Evolutionary conservation across 1,284 basidiomycete species (phyloP), one percentile per base, ranked within the genome.

Genomic region (Hortiboletus rubellus): DNA sequence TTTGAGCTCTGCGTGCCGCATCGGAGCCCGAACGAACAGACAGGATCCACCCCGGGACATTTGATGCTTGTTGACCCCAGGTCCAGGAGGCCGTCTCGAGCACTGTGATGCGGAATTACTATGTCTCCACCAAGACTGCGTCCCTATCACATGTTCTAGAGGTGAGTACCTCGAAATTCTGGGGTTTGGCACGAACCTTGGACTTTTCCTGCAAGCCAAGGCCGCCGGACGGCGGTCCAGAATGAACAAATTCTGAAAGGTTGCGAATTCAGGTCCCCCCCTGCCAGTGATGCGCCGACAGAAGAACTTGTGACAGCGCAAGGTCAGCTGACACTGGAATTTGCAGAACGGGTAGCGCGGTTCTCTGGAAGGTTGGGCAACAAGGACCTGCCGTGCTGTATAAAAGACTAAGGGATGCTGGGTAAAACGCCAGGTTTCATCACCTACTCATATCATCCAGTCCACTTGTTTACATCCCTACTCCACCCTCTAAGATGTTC

Each of bases 401-500:
- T 60, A 63, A 63, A 58, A n/a, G 17, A 40, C 15, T 45, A 24
- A 24, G n/a, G 7, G 40, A 24, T 10, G 34, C 27, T 27, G 27
- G 33, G 14, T 31, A 44, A 8, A 40, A 36, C 3, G 4, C 12
- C 34, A 54, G 50, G 52, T 31, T 40, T 47, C 27, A 33, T 47
- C 24, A 2, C 52, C 52, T 45, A 30, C 17, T 54, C 50, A 30
- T 44, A 49, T 50, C 50, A 33, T 12, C 50, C 47, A 37, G 40
- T 50, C 50, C 46, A 30, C 38, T 58, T 41, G 44, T 51, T 60
- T 37, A 31, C 7, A 33, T 34, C 47, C 41, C 37, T 5, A 3
- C 18, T 17, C 37, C 49, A 46, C 38, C 50, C 37, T 50, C 43
- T 41, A 51, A 27, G 27, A 59, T 65, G 57, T 48, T 64, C 40